phyloP scores from a whole-genome alignment of 2,329 filamentous ascomycete species.

The Emmonsia crescens region DNA sequence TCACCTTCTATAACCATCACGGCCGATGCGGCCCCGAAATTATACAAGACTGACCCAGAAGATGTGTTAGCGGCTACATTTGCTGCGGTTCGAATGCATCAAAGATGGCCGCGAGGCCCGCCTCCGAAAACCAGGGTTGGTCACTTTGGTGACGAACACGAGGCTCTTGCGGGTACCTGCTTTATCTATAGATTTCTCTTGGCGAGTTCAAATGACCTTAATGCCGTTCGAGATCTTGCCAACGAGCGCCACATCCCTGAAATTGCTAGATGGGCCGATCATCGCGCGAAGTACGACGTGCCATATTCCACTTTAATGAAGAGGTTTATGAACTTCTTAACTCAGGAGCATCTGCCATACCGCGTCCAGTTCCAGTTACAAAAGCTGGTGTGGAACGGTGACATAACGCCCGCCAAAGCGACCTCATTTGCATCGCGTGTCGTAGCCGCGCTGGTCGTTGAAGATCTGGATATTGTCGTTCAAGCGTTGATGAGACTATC shows the following conservation, averaged over 20 bases:
- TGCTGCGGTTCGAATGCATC: neutral
- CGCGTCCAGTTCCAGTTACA: slow-evolving; percentile 52
- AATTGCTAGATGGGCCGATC: slow-evolving; percentile 16
- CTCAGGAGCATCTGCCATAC: slow-evolving; percentile 37
- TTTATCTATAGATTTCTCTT: slow-evolving; percentile 40
- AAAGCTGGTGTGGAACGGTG: slow-evolving; percentile 52
- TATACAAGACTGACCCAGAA: slow-evolving; percentile 13
- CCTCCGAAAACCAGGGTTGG: slow-evolving; percentile 12
- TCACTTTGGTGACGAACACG: slow-evolving; percentile 13
- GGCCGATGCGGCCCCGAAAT: slow-evolving; percentile 12
- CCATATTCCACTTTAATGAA: slow-evolving; percentile 5
- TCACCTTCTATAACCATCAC: slow-evolving; percentile 37
- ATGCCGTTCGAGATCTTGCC: slow-evolving; percentile 19
- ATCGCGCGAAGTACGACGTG: neutral
- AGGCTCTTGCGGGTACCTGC: slow-evolving; percentile 13
- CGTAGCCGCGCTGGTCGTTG: slow-evolving; percentile 8
- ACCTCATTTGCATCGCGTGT: slow-evolving; percentile 38
- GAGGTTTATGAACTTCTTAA: slow-evolving; percentile 11
- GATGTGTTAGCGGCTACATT: slow-evolving; percentile 6
- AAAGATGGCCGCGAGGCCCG: neutral
- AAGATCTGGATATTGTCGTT: slow-evolving; percentile 16
- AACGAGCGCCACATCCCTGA: slow-evolving; percentile 13
- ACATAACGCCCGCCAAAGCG: slow-evolving; percentile 47
- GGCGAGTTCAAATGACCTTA: slow-evolving; percentile 17
- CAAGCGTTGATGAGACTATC: slow-evolving; percentile 46